These are phyloP conservation scores for Zalerion maritima DNA, from an alignment of 495 filamentous ascomycete genomes.

Conservation along the genomic window DNA sequence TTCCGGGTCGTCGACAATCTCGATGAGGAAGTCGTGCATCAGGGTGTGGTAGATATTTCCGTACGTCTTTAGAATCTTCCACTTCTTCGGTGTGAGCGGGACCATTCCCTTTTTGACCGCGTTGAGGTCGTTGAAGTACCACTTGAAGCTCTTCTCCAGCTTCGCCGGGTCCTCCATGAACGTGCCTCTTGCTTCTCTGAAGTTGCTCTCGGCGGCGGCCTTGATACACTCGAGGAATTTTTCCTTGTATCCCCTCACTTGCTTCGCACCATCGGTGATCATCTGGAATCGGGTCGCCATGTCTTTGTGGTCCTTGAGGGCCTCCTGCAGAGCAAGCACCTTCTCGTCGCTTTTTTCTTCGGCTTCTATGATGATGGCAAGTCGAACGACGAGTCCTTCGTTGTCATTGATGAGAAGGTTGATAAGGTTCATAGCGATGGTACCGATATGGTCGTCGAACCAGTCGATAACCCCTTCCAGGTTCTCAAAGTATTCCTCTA, in stretches of 20 bases:
- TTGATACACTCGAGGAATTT: conserved; percentile 77
- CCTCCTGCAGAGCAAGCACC: conserved; percentile 80
- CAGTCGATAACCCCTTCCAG: conserved; percentile 75
- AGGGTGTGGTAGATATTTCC: conserved; percentile 75
- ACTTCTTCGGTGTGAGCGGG: conserved; percentile 83
- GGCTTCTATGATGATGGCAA: conserved; percentile 83
- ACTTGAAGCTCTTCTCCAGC: conserved; percentile 72
- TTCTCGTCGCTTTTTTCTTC: conserved; percentile 93
- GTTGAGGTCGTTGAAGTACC: conserved; percentile 96
- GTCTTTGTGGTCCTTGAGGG: conserved; percentile 86
- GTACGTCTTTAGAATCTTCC: conserved; percentile 90
- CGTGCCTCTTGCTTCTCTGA: conserved; percentile 54
- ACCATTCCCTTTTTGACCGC: conserved; percentile 84
- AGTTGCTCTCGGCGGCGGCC: conserved; percentile 54
- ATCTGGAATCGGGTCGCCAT: conserved; percentile 86
- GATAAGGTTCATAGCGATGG: conserved; percentile 79
- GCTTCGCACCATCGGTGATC: conserved; percentile 80
- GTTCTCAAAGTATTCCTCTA: conserved; percentile 79
- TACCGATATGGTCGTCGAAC: conserved; percentile 91
- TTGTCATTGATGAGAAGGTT: conserved; percentile 72
- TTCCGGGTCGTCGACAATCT: conserved; percentile 65
- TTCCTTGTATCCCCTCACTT: conserved; percentile 90
- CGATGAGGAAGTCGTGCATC: conserved; percentile 87
- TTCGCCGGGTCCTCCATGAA: conserved; percentile 73
- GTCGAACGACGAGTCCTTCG: conserved; percentile 70